Conservation (phyloP, 208 protist genomes). For the Leptomonas seymouri region DNA sequence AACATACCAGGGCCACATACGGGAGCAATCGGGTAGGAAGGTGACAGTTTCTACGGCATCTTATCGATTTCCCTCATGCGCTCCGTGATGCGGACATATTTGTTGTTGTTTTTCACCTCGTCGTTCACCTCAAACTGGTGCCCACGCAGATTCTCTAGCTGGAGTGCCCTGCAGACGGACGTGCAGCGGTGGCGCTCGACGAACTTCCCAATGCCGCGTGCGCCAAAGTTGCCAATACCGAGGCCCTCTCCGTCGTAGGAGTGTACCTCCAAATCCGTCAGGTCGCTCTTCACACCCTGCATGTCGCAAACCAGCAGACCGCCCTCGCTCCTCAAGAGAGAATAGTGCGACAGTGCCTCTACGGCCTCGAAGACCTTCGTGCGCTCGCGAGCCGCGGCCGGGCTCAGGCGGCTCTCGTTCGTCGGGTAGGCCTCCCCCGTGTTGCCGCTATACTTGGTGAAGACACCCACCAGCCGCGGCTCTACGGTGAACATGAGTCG, state of each 20-base stretch:
- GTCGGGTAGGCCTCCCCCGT: conserved; percentile 59
- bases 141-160: conserved; percentile 30
- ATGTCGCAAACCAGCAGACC: conserved; percentile 71
- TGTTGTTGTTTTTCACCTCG: conserved; percentile 15
- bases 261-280: conserved; percentile 82
- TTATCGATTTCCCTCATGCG: conserved; percentile 22
- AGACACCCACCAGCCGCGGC: conserved; percentile 56
- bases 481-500: conserved; percentile 72
- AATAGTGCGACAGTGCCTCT: conserved; percentile 85
- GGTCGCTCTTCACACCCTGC: conserved; percentile 58
- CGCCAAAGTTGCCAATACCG: conserved; percentile 69
- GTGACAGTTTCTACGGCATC: conserved; percentile 2
- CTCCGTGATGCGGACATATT: conserved; percentile 23
- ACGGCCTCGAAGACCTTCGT: conserved; percentile 59
- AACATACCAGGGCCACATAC: too few relatives aligned
- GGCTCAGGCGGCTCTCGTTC: conserved; percentile 45
- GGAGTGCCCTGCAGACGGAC: conserved; percentile 47
- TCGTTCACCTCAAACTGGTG: conserved; percentile 20
- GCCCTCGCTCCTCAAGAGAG: conserved; percentile 48
- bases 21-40: too few relatives aligned
- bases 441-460: conserved; percentile 89
- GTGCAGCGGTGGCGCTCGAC: conserved; percentile 56
- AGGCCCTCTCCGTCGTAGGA: conserved; percentile 61
- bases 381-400: conserved; percentile 26
- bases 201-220: conserved; percentile 59